Base-by-base conservation (phyloP, 352 stramenopile genomes). In the Elongisporangium anandrum region DNA sequence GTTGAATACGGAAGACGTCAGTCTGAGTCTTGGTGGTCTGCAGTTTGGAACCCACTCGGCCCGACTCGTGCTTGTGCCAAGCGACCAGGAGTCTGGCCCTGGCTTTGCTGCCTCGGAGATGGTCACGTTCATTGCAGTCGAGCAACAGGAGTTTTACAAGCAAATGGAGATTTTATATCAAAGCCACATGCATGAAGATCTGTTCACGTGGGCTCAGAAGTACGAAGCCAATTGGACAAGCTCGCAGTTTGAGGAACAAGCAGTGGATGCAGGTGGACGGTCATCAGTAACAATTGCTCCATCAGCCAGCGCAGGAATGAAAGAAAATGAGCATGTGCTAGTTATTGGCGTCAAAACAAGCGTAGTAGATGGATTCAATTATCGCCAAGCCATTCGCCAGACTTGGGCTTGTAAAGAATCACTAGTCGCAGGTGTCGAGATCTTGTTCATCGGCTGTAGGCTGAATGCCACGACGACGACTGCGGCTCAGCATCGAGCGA, bases 301-400 rank as follows among this genome's bases (percentile, higher is more conserved):
- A 45, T 45, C 34, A 6, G 1, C 34, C 34, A 45, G 34, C 34
- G 6, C 6, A 38, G 7, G 6, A 8, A 29, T 29, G 38, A 57
- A 51, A 19, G 16, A 13, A 29, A 47, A 57, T 17, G n/a, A 10
- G 1, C 34, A 45, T 3, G 10, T 45, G 34, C 29, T 83, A 8
- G 59, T 83, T 13, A 62, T 83, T 23, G 74, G 69, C 24, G 64
- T 83, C 47, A 83, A 83, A 50, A 75, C 71, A 4, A 76, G 63
- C 39, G 63, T 77, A 23, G 17, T 77, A 7, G 47, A 64, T 2
- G 69, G 67, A 0, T 77, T 80, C 47, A 53, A 52, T 10, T 70
- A 71, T 22, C 74, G 74, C 19, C 74, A 77, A 24, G 60, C 65
- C 3, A 80, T 83, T 39, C 66, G 71, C 19, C 66, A 77, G 17